These are phyloP conservation scores for Kregervanrija pseudodelftensis DNA, from an alignment of 805 yeast genomes.

Conservation along the genomic window DNA sequence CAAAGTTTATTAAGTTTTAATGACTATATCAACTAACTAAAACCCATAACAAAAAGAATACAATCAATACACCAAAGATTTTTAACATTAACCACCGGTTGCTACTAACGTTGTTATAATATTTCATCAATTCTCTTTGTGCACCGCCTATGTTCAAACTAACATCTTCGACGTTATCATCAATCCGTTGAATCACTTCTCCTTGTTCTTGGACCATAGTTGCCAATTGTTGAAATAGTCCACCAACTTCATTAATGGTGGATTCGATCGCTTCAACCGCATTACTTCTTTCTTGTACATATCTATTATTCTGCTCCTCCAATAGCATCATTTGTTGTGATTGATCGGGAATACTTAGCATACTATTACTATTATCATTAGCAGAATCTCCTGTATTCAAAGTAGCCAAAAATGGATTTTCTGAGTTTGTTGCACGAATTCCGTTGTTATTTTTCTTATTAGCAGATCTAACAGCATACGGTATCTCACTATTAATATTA, in stretches of 20 bases:
- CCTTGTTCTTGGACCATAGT: constrained; percentile 98
- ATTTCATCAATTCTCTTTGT: constrained; percentile 85
- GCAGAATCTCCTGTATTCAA: constrained; percentile 9
- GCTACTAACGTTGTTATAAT: constrained; percentile 78
- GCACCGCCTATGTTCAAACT: constrained; percentile 88
- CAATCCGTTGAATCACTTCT: constrained; percentile 91
- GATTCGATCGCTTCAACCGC: constrained; percentile 96
- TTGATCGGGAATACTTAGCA: constrained; percentile 73
- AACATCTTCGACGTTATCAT: constrained; percentile 90
- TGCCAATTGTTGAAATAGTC: constrained; percentile 87
- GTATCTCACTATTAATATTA: constrained; percentile 7
- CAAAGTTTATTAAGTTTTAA: too few relatives aligned
- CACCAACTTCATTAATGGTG: constrained; percentile 96
- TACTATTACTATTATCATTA: constrained; percentile 38
- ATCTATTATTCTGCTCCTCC: constrained; percentile 75
- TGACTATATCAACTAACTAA: constrained; percentile 44
- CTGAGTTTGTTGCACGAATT: constrained; percentile 14
- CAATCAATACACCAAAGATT: constrained; percentile 78
- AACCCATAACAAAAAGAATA: constrained; percentile 74
- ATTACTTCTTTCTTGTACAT: constrained; percentile 72
- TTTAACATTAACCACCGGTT: constrained; percentile 90
- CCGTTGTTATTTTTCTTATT: background rate
- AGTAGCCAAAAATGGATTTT: constrained; percentile 31
- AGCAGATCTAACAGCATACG: constrained; percentile 24
- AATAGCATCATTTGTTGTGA: constrained; percentile 74